A percentile compares a stretch with the other conserved stretches of the same genome.
Conservation (phyloP, 805 yeast species). For the Starmerella potacharoeniae region DNA sequence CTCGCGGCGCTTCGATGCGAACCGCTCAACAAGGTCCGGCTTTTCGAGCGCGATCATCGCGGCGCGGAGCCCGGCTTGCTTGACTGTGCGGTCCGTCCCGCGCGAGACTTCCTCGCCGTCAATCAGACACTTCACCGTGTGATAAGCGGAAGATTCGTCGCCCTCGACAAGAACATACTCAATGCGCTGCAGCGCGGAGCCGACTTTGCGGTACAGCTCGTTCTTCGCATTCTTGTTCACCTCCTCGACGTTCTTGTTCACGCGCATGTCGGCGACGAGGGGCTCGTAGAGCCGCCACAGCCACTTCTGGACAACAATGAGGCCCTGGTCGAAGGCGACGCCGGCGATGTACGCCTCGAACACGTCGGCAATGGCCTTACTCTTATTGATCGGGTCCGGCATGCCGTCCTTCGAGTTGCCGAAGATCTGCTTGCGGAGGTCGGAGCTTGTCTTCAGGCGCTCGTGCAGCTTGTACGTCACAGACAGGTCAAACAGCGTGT, state of each 20-base stretch:
- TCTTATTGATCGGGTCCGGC: conserved; percentile 15
- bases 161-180: conserved; percentile 34
- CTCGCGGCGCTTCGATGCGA: conserved; percentile 42
- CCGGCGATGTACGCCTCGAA: conserved; percentile 95
- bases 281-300: conserved; percentile 28
- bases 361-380: conserved; percentile 73
- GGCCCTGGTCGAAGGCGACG: conserved; percentile 31
- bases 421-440: conserved; percentile 4
- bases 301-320: conserved; percentile 26
- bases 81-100: conserved; percentile 58
- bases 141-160: conserved; percentile 37
- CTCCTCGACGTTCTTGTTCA: conserved; percentile 26
- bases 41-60: conserved; percentile 69
- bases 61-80: conserved; percentile 73
- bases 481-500: conserved; percentile 59
- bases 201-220: conserved; percentile 58
- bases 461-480: conserved; percentile 50
- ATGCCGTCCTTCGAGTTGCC: not conserved
- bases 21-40: conserved; percentile 49
- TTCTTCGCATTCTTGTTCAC: conserved; percentile 60
- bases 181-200: conserved; percentile 58
- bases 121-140: conserved; percentile 54
- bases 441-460: conserved; percentile 12
- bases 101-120: conserved; percentile 54
- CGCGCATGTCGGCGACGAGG: conserved; percentile 24